Evolutionary conservation across 306 rosid genomes (phyloP), one percentile per base, ranked within the genome.

Genomic region (Rosa persica): DNA sequence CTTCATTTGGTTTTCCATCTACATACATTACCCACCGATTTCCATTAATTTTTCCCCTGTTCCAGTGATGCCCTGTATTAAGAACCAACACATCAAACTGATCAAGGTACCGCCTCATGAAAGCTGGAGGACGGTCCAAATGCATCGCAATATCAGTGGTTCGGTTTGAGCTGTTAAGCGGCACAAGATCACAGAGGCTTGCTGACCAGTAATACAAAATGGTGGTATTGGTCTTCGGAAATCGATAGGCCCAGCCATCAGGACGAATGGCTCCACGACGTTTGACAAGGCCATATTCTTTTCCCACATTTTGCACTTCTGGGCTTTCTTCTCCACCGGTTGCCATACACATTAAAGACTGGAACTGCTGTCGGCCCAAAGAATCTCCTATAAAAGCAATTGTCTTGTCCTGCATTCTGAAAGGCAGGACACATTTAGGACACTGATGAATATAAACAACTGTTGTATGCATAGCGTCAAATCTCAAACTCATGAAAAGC

Each of bases 51-150:
- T 96, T 93, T 60, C 96, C 96, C 77, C 92, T 84, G 86, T 95
- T 91, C 98, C 99, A 95, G 71, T 93, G 98, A 86, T 95, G 99
- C 46, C 98, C 98, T 5, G 99, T 93, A 77, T 95, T 95, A 49
- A 95, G 93, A 85, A 95, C 90, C 86, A 95, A 87, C 61, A 93
- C 94, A 78, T 93, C 72, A 74, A 96, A 93, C 48, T 76, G 78
- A 47, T 82, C 83, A 72, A 96, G 89, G 82, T 67, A 93, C 82
- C 47, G 81, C 30, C 90, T 86, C 88, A 96, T 74, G 81, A 96
- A 91, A 67, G 98, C 94, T 0, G 98, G 92, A 2, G 99, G 90
- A 11, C 90, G 94, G 62, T 96, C 98, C 84, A 96, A 86, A 82
- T 96, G 99, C 99, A 96, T 91, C 40, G 97, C 93, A 60, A 96